These are phyloP conservation scores for Podaxis sp. DNA, from an alignment of 768 basidiomycete species.

Conservation along the genomic window DNA sequence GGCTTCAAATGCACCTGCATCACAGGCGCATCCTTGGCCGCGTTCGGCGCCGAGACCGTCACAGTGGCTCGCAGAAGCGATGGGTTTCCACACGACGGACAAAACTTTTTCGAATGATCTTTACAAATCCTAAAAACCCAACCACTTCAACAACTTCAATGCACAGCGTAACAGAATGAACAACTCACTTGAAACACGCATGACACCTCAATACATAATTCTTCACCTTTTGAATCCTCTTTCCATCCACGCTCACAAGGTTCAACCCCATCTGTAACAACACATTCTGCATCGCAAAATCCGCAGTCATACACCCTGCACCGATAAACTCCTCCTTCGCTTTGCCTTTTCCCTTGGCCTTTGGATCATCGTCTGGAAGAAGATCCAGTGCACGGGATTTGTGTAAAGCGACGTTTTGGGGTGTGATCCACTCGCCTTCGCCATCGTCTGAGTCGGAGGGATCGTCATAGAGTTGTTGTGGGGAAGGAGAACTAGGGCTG, in stretches of 20 bases:
- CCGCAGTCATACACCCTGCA: constrained; percentile 94
- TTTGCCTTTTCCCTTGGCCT: constrained; percentile 33
- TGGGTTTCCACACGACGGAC: constrained; percentile 94
- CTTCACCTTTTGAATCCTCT: constrained; percentile 85
- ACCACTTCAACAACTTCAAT: background rate
- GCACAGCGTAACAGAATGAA: no score
- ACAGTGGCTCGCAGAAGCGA: constrained; percentile 90
- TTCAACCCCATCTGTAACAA: constrained; percentile 91
- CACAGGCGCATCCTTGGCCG: constrained; percentile 57
- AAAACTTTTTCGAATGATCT: constrained; percentile 93
- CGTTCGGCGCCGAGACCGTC: constrained; percentile 70
- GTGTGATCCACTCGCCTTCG: constrained; percentile 97
- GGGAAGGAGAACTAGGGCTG: constrained; percentile 18
- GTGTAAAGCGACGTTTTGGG: constrained; percentile 78
- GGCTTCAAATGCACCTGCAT: constrained; percentile 92
- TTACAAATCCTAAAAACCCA: constrained; percentile 77
- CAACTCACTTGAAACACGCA: constrained; percentile 95
- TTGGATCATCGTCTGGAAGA: constrained; percentile 55
- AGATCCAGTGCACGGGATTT: constrained; percentile 87
- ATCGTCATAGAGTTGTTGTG: constrained; percentile 63
- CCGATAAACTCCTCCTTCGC: constrained; percentile 44
- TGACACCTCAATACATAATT: constrained; percentile 97
- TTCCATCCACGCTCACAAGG: constrained; percentile 88
- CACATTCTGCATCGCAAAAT: constrained; percentile 99
- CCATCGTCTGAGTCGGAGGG: constrained; percentile 79